Conservation (phyloP, 2,329 filamentous ascomycete species). For the Colletotrichum falcatum region DNA sequence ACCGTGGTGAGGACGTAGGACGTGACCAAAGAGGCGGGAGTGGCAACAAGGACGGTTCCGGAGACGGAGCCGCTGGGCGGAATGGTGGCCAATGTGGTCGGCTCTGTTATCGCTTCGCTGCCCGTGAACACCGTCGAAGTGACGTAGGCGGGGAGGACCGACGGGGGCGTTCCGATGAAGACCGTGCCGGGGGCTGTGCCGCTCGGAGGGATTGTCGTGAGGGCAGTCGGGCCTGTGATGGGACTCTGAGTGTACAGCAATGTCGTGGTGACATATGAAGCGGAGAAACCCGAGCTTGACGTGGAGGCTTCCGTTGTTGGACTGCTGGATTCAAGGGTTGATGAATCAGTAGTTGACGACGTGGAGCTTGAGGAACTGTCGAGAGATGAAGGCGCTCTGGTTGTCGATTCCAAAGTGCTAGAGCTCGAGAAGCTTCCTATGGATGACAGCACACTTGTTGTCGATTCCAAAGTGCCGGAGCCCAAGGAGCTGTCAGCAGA, state of each 20-base stretch:
- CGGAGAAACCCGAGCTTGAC: not conserved
- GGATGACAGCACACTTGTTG: no score
- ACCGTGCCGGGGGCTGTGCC: constrained; percentile 10
- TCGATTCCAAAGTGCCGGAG: no score
- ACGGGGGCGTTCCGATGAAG: constrained; percentile 7
- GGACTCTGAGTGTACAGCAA: constrained; percentile 4
- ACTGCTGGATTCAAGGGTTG: not conserved
- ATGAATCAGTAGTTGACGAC: not conserved
- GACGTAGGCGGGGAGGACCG: constrained; percentile 2
- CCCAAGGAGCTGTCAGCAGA: no score
- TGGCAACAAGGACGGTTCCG: constrained; percentile 30
- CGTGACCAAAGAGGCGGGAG: constrained; percentile 18
- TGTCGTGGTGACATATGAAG: constrained; percentile 10
- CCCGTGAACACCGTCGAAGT: constrained; percentile 17
- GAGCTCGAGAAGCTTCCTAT: no score
- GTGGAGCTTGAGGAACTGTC: not conserved
- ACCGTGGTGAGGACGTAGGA: constrained; percentile 22
- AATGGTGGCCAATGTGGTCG: constrained; percentile 19
- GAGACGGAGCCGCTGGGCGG: constrained; percentile 18
- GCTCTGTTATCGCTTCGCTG: constrained; percentile 3
- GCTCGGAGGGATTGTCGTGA: constrained; percentile 24
- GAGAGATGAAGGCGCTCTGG: no score
- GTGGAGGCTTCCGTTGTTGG: not conserved
- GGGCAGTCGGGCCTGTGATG: constrained; percentile 4
- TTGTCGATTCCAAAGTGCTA: no score